Evolutionary conservation across 2,329 filamentous ascomycete genomes (phyloP).

Genomic region (Phialocephala sp.): DNA sequence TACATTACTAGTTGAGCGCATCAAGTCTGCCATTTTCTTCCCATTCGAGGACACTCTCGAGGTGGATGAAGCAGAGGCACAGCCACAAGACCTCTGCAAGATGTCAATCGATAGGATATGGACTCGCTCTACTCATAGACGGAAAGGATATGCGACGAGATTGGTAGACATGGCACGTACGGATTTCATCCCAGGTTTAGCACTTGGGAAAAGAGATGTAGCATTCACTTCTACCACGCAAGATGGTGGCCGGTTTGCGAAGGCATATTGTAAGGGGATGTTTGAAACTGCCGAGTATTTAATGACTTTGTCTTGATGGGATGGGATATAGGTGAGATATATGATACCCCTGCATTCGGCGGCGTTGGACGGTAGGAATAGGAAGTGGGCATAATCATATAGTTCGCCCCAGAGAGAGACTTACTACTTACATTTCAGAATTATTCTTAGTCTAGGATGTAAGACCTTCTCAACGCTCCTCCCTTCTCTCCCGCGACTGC

Average conservation of each 20-base stretch:
- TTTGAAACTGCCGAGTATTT: constrained; percentile 9
- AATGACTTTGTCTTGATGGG: not conserved
- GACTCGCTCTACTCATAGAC: constrained; percentile 61
- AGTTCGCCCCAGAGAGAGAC: not conserved
- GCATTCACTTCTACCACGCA: constrained; percentile 72
- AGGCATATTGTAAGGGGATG: constrained; percentile 11
- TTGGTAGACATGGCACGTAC: constrained; percentile 61
- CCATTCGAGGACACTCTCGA: constrained; percentile 2
- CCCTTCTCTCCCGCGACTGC: no score
- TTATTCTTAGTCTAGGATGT: no score
- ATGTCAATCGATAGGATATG: constrained; percentile 70
- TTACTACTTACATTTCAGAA: not conserved
- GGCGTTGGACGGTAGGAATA: not conserved
- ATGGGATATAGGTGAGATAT: not conserved
- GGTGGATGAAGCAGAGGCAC: constrained; percentile 1
- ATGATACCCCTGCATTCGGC: constrained; percentile 9
- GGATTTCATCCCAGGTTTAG: constrained; percentile 59
- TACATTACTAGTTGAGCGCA: constrained; percentile 28
- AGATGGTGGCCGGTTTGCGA: constrained; percentile 61
- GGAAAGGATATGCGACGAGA: constrained; percentile 61
- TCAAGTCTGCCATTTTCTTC: constrained; percentile 16
- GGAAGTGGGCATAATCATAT: not conserved
- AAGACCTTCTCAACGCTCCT: no score
- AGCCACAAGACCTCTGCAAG: constrained; percentile 47
- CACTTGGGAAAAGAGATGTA: constrained; percentile 58